Base-by-base conservation (phyloP, 2,329 filamentous ascomycete species). In the Colletotrichum limetticola region DNA sequence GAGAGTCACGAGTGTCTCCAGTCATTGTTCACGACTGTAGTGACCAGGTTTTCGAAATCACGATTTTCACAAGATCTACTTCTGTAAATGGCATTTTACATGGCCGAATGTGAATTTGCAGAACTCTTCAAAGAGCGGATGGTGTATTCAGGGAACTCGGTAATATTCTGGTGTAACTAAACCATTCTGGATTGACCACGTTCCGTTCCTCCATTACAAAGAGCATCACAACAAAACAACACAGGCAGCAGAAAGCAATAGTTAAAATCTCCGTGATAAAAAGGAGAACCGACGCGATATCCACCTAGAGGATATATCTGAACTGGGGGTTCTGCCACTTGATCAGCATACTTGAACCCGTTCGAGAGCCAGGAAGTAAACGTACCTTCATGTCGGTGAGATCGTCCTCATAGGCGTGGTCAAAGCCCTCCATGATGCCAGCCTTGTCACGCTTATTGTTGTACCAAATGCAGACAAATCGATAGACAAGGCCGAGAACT, bases 361-460 rank as follows among this genome's bases (percentile, higher is more conserved):
- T 7, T 26, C 52, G 24, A 26, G 46, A 16, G 72, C 57, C 0
- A 19, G 6, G 16, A 42, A 42, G 42, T 8, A 8, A 46, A 68
- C 73, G 30, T 59, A 78, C 77, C 71, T 78, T 82, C 60, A 77
- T 82, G 75, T 88, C 86, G 5, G 86, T 88, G 55, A 87, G 79
- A 73, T 88, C 86, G 76, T 89, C 86, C 63, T 88, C 85, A 69
- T 86, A 88, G 0, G 86, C 86, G 76, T 88, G 83, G 58, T 88
- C 87, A 59, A 84, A 89, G 1, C 81, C 85, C 77, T 89, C 86
- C n/a, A 80, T 67, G 11, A 80, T 82, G 3, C 85, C 85, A 2
- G 82, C 75, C 59, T 78, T 79, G 71, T 88, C 85, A 30, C 85
- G 81, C 68, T 78, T 79, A 22, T 77, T 78, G 74, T 88, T 88